Evolutionary conservation across 2,329 filamentous ascomycete genomes (phyloP).

Genomic region (Thermoascus crustaceus): DNA sequence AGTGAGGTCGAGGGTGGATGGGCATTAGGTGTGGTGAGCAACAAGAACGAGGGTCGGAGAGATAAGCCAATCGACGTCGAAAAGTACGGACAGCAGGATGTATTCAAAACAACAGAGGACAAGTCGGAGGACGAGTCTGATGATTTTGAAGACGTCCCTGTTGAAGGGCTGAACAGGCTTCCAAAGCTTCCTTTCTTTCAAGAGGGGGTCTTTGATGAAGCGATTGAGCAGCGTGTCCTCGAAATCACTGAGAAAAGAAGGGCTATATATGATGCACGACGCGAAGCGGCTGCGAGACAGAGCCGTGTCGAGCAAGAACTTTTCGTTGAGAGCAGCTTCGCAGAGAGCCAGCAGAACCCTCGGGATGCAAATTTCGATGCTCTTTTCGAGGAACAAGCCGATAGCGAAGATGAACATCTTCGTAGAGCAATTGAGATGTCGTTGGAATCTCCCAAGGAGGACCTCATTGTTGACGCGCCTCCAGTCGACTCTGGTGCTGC

Average conservation of each 20-base stretch:
- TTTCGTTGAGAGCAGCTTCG: conserved; percentile 45
- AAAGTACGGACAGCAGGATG: conserved; percentile 41
- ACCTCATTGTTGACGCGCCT: conserved; percentile 32
- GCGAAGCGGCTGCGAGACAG: conserved; percentile 9
- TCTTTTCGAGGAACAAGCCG: conserved; percentile 46
- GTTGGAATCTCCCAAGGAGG: conserved; percentile 45
- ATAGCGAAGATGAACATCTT: conserved; percentile 63
- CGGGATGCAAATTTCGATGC: too few species aligned
- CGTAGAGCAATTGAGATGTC: conserved; percentile 79
- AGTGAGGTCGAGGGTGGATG: conserved; percentile 91
- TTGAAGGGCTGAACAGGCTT: conserved; percentile 78
- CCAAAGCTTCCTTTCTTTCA: conserved; percentile 51
- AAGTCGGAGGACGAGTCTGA: conserved; percentile 63
- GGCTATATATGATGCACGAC: conserved; percentile 39
- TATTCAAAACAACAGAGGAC: conserved; percentile 50
- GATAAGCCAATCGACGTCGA: conserved; percentile 93
- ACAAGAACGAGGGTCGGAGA: conserved; percentile 66
- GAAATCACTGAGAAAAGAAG: conserved; percentile 38
- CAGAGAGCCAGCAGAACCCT: conserved; percentile 24
- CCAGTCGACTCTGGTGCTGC: conserved; percentile 41
- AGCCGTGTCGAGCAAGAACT: conserved; percentile 22
- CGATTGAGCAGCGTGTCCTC: conserved; percentile 21
- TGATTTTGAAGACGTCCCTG: conserved; percentile 85
- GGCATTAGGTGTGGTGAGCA: conserved; percentile 88
- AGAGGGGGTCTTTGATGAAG: conserved; percentile 28